phyloP scores from a whole-genome alignment of 163 green algal species.

The Volvox carteri region DNA sequence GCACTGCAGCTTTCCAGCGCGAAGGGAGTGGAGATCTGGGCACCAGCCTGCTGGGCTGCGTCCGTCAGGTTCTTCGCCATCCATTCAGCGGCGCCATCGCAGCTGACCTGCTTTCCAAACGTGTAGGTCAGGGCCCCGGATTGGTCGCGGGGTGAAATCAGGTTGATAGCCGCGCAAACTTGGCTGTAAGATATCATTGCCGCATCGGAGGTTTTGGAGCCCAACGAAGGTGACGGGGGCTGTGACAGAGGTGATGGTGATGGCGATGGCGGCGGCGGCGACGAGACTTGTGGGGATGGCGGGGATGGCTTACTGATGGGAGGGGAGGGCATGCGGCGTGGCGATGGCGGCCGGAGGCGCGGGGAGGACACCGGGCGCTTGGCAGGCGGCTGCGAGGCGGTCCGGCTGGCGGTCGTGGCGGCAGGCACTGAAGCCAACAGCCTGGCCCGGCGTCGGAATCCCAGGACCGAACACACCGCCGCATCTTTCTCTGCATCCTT shows the following conservation, averaged over 20 bases:
- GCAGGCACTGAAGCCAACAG: background rate
- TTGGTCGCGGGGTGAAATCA: background rate
- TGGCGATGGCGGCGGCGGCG: background rate
- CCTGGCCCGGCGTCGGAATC: background rate
- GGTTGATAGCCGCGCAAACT: background rate
- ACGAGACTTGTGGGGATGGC: no score
- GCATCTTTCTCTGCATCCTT: background rate
- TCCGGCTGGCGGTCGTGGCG: background rate
- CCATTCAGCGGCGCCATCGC: background rate
- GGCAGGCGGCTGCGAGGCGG: background rate
- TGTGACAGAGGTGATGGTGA: background rate
- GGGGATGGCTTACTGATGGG: no score
- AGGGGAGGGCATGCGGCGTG: background rate
- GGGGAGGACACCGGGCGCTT: background rate
- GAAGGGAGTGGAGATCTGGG: background rate
- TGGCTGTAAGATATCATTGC: background rate
- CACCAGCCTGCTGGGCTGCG: background rate
- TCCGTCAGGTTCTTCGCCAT: background rate
- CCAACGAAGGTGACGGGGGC: background rate
- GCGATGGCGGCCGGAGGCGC: background rate
- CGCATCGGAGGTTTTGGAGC: background rate
- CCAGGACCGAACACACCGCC: background rate
- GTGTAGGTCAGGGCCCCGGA: background rate
- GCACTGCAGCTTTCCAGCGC: background rate
- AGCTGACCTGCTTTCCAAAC: conserved; percentile 7